Evolutionary conservation across 306 rosid genomes (phyloP).

Genomic region (Trichosanthes cucumerina): DNA sequence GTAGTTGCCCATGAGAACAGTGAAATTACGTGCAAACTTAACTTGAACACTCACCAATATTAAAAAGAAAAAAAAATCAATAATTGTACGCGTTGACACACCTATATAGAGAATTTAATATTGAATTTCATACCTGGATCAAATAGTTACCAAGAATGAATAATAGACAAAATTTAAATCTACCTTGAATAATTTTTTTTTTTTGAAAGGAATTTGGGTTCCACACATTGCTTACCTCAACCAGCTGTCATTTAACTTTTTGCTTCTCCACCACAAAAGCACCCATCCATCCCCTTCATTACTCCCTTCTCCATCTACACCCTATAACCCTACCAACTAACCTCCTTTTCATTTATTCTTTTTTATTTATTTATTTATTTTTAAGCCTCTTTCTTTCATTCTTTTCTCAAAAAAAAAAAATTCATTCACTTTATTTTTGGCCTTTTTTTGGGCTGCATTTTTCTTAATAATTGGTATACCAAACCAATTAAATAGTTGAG

Average conservation of each 20-base stretch:
- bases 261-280: not conserved
- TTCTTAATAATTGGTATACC: not conserved
- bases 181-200: no score
- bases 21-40: no score
- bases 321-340: not conserved
- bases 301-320: not conserved
- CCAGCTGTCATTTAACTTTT: slow-evolving; percentile 1
- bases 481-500: not conserved
- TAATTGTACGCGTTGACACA: no score
- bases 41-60: no score
- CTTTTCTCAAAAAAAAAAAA: not conserved
- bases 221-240: slow-evolving; percentile 1
- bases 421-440: not conserved
- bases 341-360: not conserved
- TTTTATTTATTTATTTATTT: not conserved
- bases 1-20: no score
- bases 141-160: no score
- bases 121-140: no score
- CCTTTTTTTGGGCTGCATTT: not conserved
- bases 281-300: not conserved
- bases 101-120: no score
- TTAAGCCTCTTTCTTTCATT: not conserved
- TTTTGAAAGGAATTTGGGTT: not conserved
- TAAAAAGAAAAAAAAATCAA: no score
- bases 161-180: no score